phyloP scores from a whole-genome alignment of 495 filamentous ascomycete species.

The Antarctomyces pellizariae region DNA sequence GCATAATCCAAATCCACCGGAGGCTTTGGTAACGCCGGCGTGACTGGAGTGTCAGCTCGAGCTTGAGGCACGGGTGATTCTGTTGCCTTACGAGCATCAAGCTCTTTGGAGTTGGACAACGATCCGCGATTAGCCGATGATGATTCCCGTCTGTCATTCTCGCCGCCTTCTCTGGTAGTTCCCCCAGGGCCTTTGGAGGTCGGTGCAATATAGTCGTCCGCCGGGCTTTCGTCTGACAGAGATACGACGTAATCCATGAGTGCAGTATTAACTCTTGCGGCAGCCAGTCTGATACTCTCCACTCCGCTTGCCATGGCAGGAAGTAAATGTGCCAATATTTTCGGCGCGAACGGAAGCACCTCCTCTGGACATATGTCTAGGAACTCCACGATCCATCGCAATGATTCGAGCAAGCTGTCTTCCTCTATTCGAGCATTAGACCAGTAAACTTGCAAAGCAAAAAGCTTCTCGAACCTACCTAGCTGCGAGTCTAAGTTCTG shows the following conservation, averaged over 20 bases:
- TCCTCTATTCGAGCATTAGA: conserved; percentile 33
- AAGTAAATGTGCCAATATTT: conserved; percentile 73
- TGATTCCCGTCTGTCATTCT: conserved; percentile 27
- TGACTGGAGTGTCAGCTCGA: conserved; percentile 20
- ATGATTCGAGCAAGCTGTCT: conserved; percentile 69
- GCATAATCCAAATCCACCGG: conserved; percentile 76
- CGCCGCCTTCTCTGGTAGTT: conserved; percentile 18
- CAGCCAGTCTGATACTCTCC: conserved; percentile 70
- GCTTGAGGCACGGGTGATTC: conserved; percentile 26
- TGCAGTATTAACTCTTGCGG: conserved; percentile 68
- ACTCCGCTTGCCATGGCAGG: conserved; percentile 85
- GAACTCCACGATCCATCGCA: conserved; percentile 90
- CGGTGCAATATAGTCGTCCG: conserved; percentile 19
- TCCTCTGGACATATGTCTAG: conserved; percentile 96
- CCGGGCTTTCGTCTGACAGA: conserved; percentile 49
- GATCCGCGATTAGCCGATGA: conserved; percentile 25
- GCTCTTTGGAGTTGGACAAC: conserved; percentile 27
- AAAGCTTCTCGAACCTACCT: conserved; percentile 29
- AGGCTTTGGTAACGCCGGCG: conserved; percentile 22
- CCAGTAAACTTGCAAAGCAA: background rate
- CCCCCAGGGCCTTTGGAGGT: conserved; percentile 25
- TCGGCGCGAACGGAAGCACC: conserved; percentile 84
- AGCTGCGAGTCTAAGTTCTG: conserved; percentile 67
- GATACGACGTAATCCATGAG: conserved; percentile 82
- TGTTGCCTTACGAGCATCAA: conserved; percentile 29